Evolutionary conservation across 768 basidiomycete genomes (phyloP).

Genomic region (Ramaria sp.): DNA sequence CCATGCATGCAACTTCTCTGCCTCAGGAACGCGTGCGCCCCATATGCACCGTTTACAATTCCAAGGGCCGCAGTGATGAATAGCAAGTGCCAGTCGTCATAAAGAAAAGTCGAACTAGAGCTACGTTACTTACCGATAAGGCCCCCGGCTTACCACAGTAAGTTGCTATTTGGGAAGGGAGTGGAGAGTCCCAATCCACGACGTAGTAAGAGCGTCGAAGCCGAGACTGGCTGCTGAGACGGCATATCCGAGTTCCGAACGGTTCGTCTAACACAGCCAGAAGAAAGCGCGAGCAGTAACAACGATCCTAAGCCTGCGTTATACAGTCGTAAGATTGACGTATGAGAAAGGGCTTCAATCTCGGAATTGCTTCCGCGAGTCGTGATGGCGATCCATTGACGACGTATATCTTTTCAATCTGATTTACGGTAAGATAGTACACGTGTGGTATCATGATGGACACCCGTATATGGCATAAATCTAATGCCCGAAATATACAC

Average conservation of each 20-base stretch:
- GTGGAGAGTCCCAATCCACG: neutral
- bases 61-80: slow-evolving; percentile 31
- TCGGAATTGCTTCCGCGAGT: no score
- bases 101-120: neutral
- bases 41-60: slow-evolving; percentile 56
- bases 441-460: no score
- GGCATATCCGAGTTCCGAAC: neutral
- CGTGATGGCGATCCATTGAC: no score
- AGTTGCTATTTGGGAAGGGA: slow-evolving; percentile 7
- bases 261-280: no score
- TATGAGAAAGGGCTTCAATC: no score
- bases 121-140: neutral
- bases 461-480: no score
- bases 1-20: slow-evolving; percentile 46
- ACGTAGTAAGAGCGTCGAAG: slow-evolving; percentile 1
- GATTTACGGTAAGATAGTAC: no score
- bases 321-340: no score
- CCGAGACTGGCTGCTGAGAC: neutral
- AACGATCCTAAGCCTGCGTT: no score
- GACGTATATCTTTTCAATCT: no score
- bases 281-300: no score
- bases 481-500: no score
- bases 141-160: slow-evolving; percentile 12
- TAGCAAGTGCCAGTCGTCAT: neutral
- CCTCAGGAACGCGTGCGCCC: slow-evolving; percentile 48